Percentiles rank a stretch among this genome's conserved stretches.
phyloP scores from a whole-genome alignment of 176 grass and related monocot species.

The Dactylis glomerata region DNA sequence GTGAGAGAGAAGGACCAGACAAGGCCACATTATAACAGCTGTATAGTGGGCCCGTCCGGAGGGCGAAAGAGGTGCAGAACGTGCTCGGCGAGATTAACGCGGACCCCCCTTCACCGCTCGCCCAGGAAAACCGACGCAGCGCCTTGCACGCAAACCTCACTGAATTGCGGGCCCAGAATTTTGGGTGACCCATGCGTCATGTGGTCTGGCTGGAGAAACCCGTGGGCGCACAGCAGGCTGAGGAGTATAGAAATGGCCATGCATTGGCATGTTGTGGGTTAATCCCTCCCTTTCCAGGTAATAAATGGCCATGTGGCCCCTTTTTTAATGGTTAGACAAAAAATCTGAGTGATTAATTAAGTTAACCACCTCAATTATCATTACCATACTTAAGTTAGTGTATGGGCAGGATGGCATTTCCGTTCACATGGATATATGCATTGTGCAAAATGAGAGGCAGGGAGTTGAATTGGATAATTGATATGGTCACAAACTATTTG shows the following conservation, averaged over 20 bases:
- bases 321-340: conserved; percentile 48
- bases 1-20: conserved; percentile 52
- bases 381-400: conserved; percentile 27
- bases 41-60: conserved; percentile 55
- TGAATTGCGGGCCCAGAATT: not conserved
- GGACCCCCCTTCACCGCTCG: conserved; percentile 43
- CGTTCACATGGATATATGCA: conserved; percentile 27
- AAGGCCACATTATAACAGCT: conserved; percentile 96
- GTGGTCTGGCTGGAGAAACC: too few relatives aligned
- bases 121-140: not conserved
- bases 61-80: conserved; percentile 75
- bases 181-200: conserved; percentile 29
- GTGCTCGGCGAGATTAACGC: conserved; percentile 90
- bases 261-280: conserved; percentile 74
- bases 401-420: conserved; percentile 13
- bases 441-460: not conserved
- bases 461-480: too few relatives aligned
- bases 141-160: not conserved
- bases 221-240: not conserved
- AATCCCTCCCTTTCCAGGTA: conserved; percentile 82
- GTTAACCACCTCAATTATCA: conserved; percentile 37
- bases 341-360: conserved; percentile 56
- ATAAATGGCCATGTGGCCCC: conserved; percentile 62
- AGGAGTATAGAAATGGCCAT: conserved; percentile 54
- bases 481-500: too few relatives aligned